Conservation (phyloP, 139 green algal genomes). For the Chlamydomonas sp. region DNA sequence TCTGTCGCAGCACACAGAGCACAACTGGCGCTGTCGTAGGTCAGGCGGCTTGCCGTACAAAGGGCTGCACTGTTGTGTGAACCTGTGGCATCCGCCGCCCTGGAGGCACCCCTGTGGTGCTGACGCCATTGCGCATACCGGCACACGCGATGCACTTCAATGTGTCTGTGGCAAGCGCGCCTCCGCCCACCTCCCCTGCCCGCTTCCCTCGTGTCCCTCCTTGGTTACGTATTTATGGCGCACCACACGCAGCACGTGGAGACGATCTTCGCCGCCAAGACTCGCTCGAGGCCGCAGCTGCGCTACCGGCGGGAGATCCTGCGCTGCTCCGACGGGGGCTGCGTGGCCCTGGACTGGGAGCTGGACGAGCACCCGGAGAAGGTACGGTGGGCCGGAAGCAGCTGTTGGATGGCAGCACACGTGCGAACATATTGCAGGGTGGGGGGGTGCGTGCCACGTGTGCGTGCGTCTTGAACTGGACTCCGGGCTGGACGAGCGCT, state of each 20-base stretch:
- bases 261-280: conserved; percentile 90
- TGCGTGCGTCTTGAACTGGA: too few species aligned
- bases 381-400: background rate
- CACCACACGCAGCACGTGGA: conserved; percentile 73
- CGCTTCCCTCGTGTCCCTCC: background rate
- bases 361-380: conserved; percentile 23
- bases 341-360: conserved; percentile 89
- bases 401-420: conserved; percentile 1
- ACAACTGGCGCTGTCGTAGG: too few species aligned
- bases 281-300: conserved; percentile 66
- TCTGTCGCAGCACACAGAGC: too few species aligned
- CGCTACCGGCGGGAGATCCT: conserved; percentile 82
- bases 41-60: too few species aligned
- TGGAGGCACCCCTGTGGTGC: too few species aligned
- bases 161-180: background rate
- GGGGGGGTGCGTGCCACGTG: too few species aligned
- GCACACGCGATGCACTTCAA: too few species aligned
- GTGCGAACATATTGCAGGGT: background rate
- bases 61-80: too few species aligned
- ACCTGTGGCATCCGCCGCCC: too few species aligned
- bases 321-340: conserved; percentile 81
- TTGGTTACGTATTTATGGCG: background rate
- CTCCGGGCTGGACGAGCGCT: too few species aligned
- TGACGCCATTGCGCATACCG: too few species aligned
- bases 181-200: background rate